Percentiles rank a stretch among this genome's conserved stretches.
Conservation (phyloP, 106 monocot genomes). For the Alisma plantagoaquatica region DNA sequence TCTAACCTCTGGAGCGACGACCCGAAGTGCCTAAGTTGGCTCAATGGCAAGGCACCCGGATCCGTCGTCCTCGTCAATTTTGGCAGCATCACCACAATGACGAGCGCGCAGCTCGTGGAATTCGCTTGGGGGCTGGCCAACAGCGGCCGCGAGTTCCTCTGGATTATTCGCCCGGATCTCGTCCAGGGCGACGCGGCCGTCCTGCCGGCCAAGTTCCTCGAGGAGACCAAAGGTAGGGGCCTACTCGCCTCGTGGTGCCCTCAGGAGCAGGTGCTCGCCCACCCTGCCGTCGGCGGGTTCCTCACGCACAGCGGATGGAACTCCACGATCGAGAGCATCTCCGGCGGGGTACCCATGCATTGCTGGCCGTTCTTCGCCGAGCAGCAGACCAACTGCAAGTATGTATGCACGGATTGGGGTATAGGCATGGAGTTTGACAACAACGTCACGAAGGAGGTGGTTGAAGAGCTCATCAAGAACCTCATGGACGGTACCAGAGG, state of each 20-base stretch:
- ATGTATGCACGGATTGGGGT: conserved; percentile 1
- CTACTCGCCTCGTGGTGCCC: neutral
- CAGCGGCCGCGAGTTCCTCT: neutral
- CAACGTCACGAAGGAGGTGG: neutral
- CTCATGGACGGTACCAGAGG: conserved; percentile 8
- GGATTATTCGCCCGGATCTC: neutral
- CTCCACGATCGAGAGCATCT: conserved; percentile 40
- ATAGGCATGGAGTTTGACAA: conserved; percentile 1
- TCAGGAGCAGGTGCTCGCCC: conserved; percentile 4
- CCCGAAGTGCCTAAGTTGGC: conserved; percentile 3
- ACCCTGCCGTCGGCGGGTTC: conserved; percentile 35
- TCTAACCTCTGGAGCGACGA: conserved; percentile 15
- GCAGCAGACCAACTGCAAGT: conserved; percentile 21
- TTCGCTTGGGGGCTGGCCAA: conserved; percentile 4
- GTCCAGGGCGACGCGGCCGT: neutral
- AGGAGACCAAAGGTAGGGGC: conserved; percentile 3
- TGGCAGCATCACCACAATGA: conserved; percentile 4
- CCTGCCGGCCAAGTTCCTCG: neutral
- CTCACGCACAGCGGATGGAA: conserved; percentile 80
- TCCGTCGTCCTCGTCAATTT: conserved; percentile 5
- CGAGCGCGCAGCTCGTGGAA: neutral
- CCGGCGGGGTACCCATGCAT: conserved; percentile 14
- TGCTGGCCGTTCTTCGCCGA: conserved; percentile 32
- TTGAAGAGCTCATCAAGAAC: neutral
- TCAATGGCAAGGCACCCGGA: neutral